Evolutionary conservation across 805 yeast genomes (phyloP).

Genomic region (Cyberlindnera maclurae): DNA sequence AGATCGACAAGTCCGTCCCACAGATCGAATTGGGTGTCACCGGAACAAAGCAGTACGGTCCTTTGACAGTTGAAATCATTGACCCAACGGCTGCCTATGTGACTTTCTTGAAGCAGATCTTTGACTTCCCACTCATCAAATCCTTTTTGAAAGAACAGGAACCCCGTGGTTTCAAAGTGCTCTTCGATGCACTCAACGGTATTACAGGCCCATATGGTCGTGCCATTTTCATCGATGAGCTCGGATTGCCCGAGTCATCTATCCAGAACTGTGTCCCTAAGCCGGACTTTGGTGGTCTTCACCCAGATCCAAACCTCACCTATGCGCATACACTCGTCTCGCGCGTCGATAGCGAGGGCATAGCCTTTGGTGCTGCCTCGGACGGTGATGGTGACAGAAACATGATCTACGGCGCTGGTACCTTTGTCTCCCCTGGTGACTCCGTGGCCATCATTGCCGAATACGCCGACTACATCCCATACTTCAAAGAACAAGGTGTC

Average conservation of each 20-base stretch:
- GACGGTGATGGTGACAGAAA: slow-evolving; percentile 99
- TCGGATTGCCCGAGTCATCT: slow-evolving; percentile 63
- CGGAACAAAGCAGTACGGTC: slow-evolving; percentile 49
- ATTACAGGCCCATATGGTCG: slow-evolving; percentile 95
- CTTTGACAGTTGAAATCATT: slow-evolving; percentile 69
- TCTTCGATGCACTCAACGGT: slow-evolving; percentile 90
- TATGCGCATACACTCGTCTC: slow-evolving; percentile 85
- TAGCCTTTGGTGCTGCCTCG: slow-evolving; percentile 97
- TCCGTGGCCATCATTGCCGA: slow-evolving; percentile 96
- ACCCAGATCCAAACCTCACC: slow-evolving; percentile 96
- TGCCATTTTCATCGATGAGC: slow-evolving; percentile 75
- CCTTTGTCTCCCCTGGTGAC: slow-evolving; percentile 97
- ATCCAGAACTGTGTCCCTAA: slow-evolving; percentile 75
- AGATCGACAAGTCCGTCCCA: slow-evolving; percentile 51
- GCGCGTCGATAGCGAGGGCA: slow-evolving; percentile 71
- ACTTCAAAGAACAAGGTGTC: slow-evolving; percentile 77
- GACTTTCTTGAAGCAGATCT: slow-evolving; percentile 70
- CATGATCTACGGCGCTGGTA: slow-evolving; percentile 93
- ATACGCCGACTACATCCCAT: slow-evolving; percentile 87
- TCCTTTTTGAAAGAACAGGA: slow-evolving; percentile 51
- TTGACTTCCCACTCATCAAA: slow-evolving; percentile 79
- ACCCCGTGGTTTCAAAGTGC: slow-evolving; percentile 48
- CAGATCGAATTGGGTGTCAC: slow-evolving; percentile 53
- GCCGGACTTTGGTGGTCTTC: slow-evolving; percentile 95
- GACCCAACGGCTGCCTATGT: slow-evolving; percentile 79